Evolutionary conservation across 805 yeast species (phyloP), one percentile per base, ranked within the genome.

Genomic region (Candida bentonensis): DNA sequence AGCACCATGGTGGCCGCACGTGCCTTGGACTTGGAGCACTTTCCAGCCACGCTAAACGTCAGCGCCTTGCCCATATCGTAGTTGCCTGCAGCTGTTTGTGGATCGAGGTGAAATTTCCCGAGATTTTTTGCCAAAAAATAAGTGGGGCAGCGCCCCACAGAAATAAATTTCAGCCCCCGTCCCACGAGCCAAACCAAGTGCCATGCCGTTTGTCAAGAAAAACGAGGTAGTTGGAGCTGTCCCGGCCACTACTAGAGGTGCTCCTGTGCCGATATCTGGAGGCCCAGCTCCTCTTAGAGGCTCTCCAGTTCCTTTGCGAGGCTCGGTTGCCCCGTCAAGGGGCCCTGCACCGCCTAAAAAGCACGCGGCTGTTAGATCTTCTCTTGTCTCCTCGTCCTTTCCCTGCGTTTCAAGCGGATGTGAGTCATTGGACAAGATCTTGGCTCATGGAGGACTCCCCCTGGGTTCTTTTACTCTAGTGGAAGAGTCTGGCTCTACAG

Each of bases 401-500:
- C 77, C 80, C 1, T 75, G 86, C 0, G 69, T 80, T 1, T 84
- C 95, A 1, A 81, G 94, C 0, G 96, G 96, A 2, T 69, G 79
- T 13, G 57, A 67, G 7, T 88, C 84, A 57, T 58, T 87, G 23
- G 96, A 87, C 60, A 74, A 70, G 50, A 59, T 82, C 3, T 56
- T 87, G 43, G 73, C 72, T 0, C 96, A 88, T 59, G 79, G 73
- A 46, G 96, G 96, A 1, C 56, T 87, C 17, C 96, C 96, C 2
- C 54, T 83, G 15, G 94, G 94, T 1, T 61, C 66, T 13, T 71
- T 82, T 5, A 55, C 85, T 39, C 58, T 87, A 11, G 58, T 87
- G 5, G 88, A 85, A 58, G 96, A 87, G 55, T 69, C 74, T 7
- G 87, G 92, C 0, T 79, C 88, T 3, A 87, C 96, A 0, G 96